A percentile compares a stretch with the other conserved stretches of the same genome.
These are phyloP conservation scores for Globomyces sp. DNA, from an alignment of 371 early-diverging fungal species.

Conservation along the genomic window DNA sequence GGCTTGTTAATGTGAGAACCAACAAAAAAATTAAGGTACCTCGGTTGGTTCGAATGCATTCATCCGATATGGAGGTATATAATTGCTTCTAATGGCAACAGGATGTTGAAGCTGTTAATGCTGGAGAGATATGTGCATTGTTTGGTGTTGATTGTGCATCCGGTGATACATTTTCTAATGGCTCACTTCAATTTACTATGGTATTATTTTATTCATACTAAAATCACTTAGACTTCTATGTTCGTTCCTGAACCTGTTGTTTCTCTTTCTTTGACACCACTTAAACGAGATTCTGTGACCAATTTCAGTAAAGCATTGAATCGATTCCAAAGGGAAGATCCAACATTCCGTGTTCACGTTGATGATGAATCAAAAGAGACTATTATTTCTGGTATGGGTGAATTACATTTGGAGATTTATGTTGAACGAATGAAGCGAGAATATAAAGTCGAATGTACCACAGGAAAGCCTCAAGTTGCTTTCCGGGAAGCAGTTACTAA, in stretches of 20 bases:
- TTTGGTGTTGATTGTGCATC: constrained; percentile 98
- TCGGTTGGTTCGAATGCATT: constrained; percentile 96
- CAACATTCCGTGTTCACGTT: constrained; percentile 94
- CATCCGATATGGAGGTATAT: constrained; percentile 88
- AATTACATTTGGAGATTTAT: constrained; percentile 95
- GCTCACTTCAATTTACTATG: constrained; percentile 82
- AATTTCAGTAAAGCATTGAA: constrained; percentile 94
- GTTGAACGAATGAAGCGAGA: constrained; percentile 98
- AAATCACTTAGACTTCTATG: constrained; percentile 73
- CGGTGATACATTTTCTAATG: constrained; percentile 97
- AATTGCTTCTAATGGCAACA: background rate
- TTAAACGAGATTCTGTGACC: constrained; percentile 76
- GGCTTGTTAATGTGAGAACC: constrained; percentile 83
- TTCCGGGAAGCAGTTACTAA: constrained; percentile 91
- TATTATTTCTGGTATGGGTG: constrained; percentile 94
- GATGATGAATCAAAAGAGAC: constrained; percentile 91
- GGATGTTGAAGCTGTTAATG: constrained; percentile 90
- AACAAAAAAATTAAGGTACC: constrained; percentile 95
- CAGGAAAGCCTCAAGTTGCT: constrained; percentile 96
- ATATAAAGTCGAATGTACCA: constrained; percentile 88
- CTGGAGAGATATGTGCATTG: constrained; percentile 97
- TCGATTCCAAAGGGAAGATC: constrained; percentile 96
- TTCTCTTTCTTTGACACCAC: constrained; percentile 86
- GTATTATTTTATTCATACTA: constrained; percentile 26
- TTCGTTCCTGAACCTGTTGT: constrained; percentile 97